Base-by-base conservation (phyloP, 1,284 basidiomycete species). In the Apiotrichum gamsii region DNA sequence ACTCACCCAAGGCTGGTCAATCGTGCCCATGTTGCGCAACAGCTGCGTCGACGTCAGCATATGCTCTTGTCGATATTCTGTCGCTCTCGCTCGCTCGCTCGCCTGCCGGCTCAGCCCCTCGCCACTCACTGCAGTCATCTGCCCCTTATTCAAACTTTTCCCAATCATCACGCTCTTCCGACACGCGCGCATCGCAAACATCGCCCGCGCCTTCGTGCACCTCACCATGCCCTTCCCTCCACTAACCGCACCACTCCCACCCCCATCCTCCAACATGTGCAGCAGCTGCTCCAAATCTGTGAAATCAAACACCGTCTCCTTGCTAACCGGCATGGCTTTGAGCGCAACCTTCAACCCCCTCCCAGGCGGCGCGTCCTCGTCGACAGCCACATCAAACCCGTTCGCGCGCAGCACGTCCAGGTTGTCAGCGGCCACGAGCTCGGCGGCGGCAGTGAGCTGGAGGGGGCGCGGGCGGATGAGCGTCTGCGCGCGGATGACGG, bases 161-260 rank as follows among this genome's bases (percentile, higher is more conserved):
- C 94, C 94, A 36, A 98, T 81, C 94, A 98, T 98, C 47, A 96
- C 83, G 69, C 90, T 96, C 73, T 87, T 90, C 51, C 95, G 73
- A 70, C 95, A 99, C 0, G 95, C 95, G 34, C 94, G 81, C 77
- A 84, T 89, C 0, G 95, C 95, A 65, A 98, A 96, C 90, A 98
- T 96, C 8, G 82, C 78, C 15, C 91, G 79, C n/a, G 87, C 90
- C 68, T 96, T 98, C 9, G 85, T 85, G 65, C 89, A 94, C 32
- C 90, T 78, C 0, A 94, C 85, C 78, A 87, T 85, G 57, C n/a
- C n/a, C n/a, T n/a, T n/a, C n/a, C n/a, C n/a, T n/a, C n/a, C n/a
- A n/a, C n/a, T n/a, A n/a, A n/a, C n/a, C n/a, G n/a, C n/a, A n/a
- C n/a, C n/a, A n/a, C n/a, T n/a, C n/a, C n/a, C n/a, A n/a, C n/a